Conservation (phyloP, 306 rosid genomes). For the Cercis canadensis region DNA sequence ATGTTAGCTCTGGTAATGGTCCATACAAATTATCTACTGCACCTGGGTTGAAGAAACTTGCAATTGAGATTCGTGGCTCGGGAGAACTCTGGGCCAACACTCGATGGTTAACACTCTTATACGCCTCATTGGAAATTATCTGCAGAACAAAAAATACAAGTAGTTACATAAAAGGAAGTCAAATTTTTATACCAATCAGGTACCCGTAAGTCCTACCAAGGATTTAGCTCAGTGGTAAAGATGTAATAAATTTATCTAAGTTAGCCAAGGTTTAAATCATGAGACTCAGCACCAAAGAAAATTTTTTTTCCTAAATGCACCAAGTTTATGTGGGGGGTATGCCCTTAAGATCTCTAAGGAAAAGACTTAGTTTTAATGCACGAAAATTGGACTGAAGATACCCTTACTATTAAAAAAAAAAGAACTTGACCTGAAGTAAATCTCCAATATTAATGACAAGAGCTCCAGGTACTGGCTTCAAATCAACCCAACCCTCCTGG, state of each 20-base stretch:
- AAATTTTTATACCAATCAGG: too few species aligned
- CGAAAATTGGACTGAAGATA: too few species aligned
- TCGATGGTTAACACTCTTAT: conserved; percentile 55
- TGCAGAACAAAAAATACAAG: not conserved
- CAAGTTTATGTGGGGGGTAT: too few species aligned
- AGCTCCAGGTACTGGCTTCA: not conserved
- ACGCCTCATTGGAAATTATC: conserved; percentile 49
- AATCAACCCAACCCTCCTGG: not conserved
- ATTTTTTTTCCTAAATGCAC: too few species aligned
- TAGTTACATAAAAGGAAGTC: conserved; percentile 38
- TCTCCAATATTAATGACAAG: conserved; percentile 15
- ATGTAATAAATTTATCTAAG: too few species aligned
- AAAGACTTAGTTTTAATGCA: too few species aligned
- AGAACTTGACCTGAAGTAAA: conserved; percentile 41
- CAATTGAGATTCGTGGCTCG: conserved; percentile 42
- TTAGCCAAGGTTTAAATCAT: too few species aligned
- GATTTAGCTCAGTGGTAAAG: too few species aligned
- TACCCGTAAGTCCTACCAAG: too few species aligned
- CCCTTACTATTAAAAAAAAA: too few species aligned
- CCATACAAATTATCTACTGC: conserved; percentile 38
- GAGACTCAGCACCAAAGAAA: too few species aligned
- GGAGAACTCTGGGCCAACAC: conserved; percentile 38
- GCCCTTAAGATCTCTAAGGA: too few species aligned
- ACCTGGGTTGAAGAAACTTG: conserved; percentile 43
- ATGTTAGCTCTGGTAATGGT: conserved; percentile 49